Conservation (phyloP, 805 yeast genomes). For the Zygosaccharomyces bisporus region DNA sequence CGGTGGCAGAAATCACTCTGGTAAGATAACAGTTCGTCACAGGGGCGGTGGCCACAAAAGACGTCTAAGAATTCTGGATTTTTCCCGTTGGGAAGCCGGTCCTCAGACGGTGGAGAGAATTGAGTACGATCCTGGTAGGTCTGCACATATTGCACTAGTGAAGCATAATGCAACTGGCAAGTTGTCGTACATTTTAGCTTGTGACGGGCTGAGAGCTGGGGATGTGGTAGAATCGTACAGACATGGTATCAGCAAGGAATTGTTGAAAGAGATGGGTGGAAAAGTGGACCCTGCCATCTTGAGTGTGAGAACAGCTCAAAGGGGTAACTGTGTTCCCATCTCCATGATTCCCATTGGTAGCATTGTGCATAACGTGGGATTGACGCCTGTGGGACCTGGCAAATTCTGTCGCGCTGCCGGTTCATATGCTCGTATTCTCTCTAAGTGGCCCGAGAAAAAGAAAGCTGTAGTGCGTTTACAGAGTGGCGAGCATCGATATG, state of each 20-base stretch:
- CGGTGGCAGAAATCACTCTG: slow-evolving; percentile 87
- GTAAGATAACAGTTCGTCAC: slow-evolving; percentile 86
- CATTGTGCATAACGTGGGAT: slow-evolving; percentile 81
- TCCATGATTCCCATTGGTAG: slow-evolving; percentile 94
- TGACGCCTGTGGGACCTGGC: slow-evolving; percentile 71
- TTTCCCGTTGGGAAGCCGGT: slow-evolving; percentile 62
- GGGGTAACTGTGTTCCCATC: slow-evolving; percentile 93
- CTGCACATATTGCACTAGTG: slow-evolving; percentile 86
- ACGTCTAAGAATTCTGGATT: slow-evolving; percentile 80
- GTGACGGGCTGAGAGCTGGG: slow-evolving; percentile 90
- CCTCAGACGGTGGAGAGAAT: slow-evolving; percentile 77
- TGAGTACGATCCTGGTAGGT: slow-evolving; percentile 93
- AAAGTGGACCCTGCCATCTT: slow-evolving; percentile 87
- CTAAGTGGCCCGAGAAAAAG: slow-evolving; percentile 66
- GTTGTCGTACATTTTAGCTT: slow-evolving; percentile 78
- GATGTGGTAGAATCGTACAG: slow-evolving; percentile 88
- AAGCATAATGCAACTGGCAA: slow-evolving; percentile 59
- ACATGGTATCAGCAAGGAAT: slow-evolving; percentile 73
- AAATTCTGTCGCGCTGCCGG: slow-evolving; percentile 94
- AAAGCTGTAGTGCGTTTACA: slow-evolving; percentile 78
- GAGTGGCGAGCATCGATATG: slow-evolving; percentile 92
- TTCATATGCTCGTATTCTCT: slow-evolving; percentile 80
- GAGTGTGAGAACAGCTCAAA: slow-evolving; percentile 79
- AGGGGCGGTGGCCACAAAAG: slow-evolving; percentile 96
- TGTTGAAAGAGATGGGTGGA: slow-evolving; percentile 84